Evolutionary conservation across 164 flowering plant species (phyloP).

Genomic region (Platanus orientalis): DNA sequence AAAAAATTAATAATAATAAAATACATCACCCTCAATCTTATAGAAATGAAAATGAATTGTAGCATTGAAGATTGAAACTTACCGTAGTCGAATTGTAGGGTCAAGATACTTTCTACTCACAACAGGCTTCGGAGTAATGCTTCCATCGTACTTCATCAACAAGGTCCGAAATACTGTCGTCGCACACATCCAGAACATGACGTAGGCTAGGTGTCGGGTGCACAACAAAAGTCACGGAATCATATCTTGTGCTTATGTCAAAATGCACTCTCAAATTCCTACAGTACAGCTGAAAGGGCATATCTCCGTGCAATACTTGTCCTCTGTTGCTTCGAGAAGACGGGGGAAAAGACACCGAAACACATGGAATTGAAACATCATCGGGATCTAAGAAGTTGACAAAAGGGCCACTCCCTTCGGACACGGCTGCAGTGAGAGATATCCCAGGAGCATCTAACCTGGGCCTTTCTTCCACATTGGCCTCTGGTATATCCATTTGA

Average conservation of each 20-base stretch:
- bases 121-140: too few relatives aligned
- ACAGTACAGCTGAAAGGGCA: constrained; percentile 47
- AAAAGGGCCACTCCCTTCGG: constrained; percentile 33
- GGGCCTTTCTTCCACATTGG: constrained; percentile 33
- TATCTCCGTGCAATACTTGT: constrained; percentile 44
- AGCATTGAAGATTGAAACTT: too few relatives aligned
- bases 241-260: constrained; percentile 59
- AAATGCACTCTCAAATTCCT: constrained; percentile 55
- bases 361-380: constrained; percentile 48
- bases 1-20: too few relatives aligned
- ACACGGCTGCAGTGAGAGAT: constrained; percentile 10
- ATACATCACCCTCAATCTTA: too few relatives aligned
- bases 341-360: constrained; percentile 46
- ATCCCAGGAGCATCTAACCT: constrained; percentile 21
- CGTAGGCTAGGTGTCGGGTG: too few relatives aligned
- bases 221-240: too few relatives aligned
- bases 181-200: too few relatives aligned
- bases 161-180: too few relatives aligned
- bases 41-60: too few relatives aligned
- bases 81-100: too few relatives aligned
- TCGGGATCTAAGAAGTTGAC: constrained; percentile 57
- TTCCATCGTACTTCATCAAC: too few relatives aligned
- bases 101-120: too few relatives aligned
- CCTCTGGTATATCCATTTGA: constrained; percentile 38
- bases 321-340: constrained; percentile 44